These are phyloP conservation scores for Mycena galopus DNA, from an alignment of 768 basidiomycete genomes.

Conservation along the genomic window DNA sequence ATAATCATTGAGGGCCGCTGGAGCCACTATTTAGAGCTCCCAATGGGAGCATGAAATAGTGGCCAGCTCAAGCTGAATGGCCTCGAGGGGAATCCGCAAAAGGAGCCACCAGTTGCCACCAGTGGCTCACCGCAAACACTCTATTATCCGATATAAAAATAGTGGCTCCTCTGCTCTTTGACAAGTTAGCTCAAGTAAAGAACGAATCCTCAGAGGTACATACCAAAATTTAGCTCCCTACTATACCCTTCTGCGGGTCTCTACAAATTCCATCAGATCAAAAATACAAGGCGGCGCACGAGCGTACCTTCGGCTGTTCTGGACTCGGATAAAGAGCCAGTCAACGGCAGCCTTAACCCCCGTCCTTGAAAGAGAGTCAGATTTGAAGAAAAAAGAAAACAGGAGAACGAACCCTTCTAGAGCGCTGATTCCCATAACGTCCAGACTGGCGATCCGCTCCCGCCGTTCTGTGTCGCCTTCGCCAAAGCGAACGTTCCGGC, in stretches of 20 bases:
- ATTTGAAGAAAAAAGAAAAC: neutral
- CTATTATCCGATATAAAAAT: neutral
- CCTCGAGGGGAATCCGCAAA: no score
- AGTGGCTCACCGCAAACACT: no score
- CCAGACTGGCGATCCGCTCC: slow-evolving; percentile 79
- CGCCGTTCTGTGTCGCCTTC: slow-evolving; percentile 60
- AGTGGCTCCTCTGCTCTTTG: neutral
- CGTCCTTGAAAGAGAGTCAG: slow-evolving; percentile 63
- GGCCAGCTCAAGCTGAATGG: no score
- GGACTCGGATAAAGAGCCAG: slow-evolving; percentile 95
- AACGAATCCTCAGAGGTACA: neutral
- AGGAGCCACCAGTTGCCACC: no score
- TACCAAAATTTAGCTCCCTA: slow-evolving; percentile 15
- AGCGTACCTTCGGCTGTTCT: slow-evolving; percentile 81
- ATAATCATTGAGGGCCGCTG: no score
- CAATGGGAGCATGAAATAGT: no score
- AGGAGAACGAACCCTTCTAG: slow-evolving; percentile 80
- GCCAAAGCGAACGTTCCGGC: slow-evolving; percentile 61
- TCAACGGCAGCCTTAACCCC: slow-evolving; percentile 92
- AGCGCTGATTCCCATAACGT: slow-evolving; percentile 92
- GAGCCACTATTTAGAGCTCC: no score
- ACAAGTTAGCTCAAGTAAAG: neutral
- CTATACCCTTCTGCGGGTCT: slow-evolving; percentile 43
- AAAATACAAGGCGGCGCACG: neutral
- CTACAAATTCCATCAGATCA: slow-evolving; percentile 15